Base-by-base conservation (phyloP, 495 filamentous ascomycete genomes). In the Aspergillus incahuasiensis region DNA sequence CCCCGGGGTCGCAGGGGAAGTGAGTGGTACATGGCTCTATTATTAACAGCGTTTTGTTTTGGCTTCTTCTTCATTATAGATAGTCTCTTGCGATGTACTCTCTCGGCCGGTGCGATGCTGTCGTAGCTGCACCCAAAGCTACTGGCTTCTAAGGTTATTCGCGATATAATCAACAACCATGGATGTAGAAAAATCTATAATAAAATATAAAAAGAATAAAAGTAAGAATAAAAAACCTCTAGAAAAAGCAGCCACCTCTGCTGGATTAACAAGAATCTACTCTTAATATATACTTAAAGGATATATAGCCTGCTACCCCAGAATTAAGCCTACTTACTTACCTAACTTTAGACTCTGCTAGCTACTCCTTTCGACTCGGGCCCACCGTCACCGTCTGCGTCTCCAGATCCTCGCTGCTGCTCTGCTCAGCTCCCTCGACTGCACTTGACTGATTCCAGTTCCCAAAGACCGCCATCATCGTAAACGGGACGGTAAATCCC, bases 291-390 rank as follows among this genome's bases (percentile, higher is more conserved):
- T 13, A 58, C 57, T 25, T 16, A 47, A 21, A 32, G 50, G 35
- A 9, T 9, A 30, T 30, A 30, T 9, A 30, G 28, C 28, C 9
- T 30, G 28, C 28, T 30, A 30, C 9, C 28, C 28, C 9, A 30
- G 28, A 9, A 30, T 48, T 15, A 32, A 39, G 51, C 54, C 9
- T 63, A 60, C 25, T 45, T 63, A n/a, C 48, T 55, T 11, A 57
- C 46, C 8, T 56, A 63, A 51, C 28, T 59, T 5, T 39, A 54
- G 9, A 59, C 61, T n/a, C n/a, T n/a, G n/a, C n/a, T n/a, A 9
- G 9, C 13, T 16, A 53, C n/a, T 35, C 39, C 41, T 54, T 54
- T 1, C 41, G n/a, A 6, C 35, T n/a, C n/a, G 24, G 16, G 16
- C 35, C 0, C n/a, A 54, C 20, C 4, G 9, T 45, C 0, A 54